Evolutionary conservation across 768 basidiomycete genomes (phyloP), one percentile per base, ranked within the genome.

Genomic region (Macrolepiota albuminosa): DNA sequence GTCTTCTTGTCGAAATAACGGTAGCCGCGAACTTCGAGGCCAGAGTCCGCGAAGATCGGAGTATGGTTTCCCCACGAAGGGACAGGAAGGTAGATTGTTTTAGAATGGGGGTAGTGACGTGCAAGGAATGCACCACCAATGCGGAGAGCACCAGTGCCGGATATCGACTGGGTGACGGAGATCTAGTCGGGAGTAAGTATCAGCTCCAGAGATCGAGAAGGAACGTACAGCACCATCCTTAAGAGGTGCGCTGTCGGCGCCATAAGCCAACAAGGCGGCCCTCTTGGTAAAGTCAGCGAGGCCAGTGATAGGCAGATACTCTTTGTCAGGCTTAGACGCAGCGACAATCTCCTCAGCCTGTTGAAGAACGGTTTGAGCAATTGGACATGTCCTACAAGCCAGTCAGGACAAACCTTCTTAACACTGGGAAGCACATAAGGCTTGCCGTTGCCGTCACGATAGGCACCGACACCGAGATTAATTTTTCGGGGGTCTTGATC

Each of bases 51-150:
- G 81, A 95, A 95, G 67, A 98, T 83, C 54, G 91, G 88, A 52
- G 87, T 91, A 70, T 99, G 97, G 79, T 98, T 97, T 26, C 95
- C 95, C 97, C 97, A 99, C 5, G 96, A 92, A 9, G 97, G 97
- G 13, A 80, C 78, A 37, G 97, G 96, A 52, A 98, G 81, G 77
- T 97, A 98, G 68, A 98, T 91, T 46, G 82, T 82, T 75, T 92
- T 92, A 59, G 90, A 77, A 71, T 93, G 83, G 45, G 91, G 91
- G 70, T 94, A 95, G 72, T 93, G 91, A 43, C 89, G 87, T 26
- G 86, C 88, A 37, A 98, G 76, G 82, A 99, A 98, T 34, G 89
- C 88, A 63, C 87, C 94, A 53, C 95, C 97, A 72, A 98, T 92
- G 67, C 97, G 85, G 64, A 98, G 89, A 48, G 97, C 97, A 66